Conservation (phyloP, 2,329 filamentous ascomycete species). For the Hypoxylon sp. region DNA sequence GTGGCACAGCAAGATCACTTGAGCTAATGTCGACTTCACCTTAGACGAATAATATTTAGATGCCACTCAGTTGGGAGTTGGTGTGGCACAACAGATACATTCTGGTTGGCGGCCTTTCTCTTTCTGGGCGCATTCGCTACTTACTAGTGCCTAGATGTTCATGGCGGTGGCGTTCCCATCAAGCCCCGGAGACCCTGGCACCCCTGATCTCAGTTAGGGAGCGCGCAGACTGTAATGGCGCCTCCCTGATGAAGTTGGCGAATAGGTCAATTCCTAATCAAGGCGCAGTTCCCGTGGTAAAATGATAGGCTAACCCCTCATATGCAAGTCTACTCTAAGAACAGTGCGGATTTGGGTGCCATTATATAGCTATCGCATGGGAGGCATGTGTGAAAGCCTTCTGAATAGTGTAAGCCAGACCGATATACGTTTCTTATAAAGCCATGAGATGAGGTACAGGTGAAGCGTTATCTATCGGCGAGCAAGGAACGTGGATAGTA, state of each 20-base stretch:
- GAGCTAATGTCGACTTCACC: slow-evolving; percentile 15
- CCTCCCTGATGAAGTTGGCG: not conserved
- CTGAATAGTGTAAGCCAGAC: not conserved
- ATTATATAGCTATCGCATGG: not conserved
- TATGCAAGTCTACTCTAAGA: not conserved
- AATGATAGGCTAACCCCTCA: not conserved
- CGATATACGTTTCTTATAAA: not conserved
- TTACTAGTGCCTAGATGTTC: not conserved
- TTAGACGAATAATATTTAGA: slow-evolving; percentile 13
- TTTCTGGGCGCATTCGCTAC: not conserved
- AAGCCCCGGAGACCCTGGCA: not conserved
- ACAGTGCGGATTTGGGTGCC: not conserved
- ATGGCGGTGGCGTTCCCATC: not conserved
- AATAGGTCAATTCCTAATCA: not conserved
- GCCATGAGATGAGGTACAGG: not conserved
- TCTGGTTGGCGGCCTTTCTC: not conserved
- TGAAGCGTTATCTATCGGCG: not conserved
- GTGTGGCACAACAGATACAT: slow-evolving; percentile 2
- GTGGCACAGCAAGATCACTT: slow-evolving; percentile 24
- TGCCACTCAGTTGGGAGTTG: slow-evolving; percentile 2
- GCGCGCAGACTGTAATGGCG: not conserved
- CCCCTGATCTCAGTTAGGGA: not conserved
- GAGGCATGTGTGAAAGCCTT: not conserved
- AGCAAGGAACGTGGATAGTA: not conserved
- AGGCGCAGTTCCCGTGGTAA: not conserved